Evolutionary conservation across 306 rosid genomes (phyloP), one percentile per base, ranked within the genome.

Genomic region (Biancaea sappan): DNA sequence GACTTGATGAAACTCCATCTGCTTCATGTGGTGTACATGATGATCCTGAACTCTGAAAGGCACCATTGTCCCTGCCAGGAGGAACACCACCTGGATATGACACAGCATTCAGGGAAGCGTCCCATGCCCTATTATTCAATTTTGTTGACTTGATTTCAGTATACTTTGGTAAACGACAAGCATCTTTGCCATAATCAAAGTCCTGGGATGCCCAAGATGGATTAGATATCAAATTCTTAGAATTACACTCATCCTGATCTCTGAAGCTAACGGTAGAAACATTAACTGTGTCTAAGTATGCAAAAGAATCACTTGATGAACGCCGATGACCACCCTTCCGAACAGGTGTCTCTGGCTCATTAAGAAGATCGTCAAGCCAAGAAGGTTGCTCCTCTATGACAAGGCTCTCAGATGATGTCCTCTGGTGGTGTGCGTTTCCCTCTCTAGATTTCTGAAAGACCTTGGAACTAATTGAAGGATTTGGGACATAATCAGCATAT

Each of bases 301-400:
- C 94, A 85, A 88, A 95, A 46, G 99, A 95, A 84, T 95, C 99
- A 80, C 99, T 95, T 35, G 99, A 95, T 28, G 99, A 95, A 62
- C 99, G 99, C 69, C 99, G 85, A 82, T 95, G 99, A 76, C 96
- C 97, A 53, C 90, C 96, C 81, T 84, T 95, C 24, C 97, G 90
- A 12, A 95, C 82, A 54, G 99, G 99, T 54, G 99, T 86, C 59
- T 95, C 99, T 4, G 99, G 99, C 82, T 95, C 99, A 77, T 95
- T 87, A 73, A 95, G 98, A 40, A 95, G 99, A 86, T 95, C 99
- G 77, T 95, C 99, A 38, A 95, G 97, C 99, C 99, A 95, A 52
- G 97, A 95, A 69, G 99, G 99, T 70, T 95, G 99, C 82, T 95
- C 99, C 86, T 95, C 99, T 48, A 88, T 81, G 64, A 85, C 75